Conservation (phyloP, 2,329 filamentous ascomycete species). For the Aureobasidium uvarum region DNA sequence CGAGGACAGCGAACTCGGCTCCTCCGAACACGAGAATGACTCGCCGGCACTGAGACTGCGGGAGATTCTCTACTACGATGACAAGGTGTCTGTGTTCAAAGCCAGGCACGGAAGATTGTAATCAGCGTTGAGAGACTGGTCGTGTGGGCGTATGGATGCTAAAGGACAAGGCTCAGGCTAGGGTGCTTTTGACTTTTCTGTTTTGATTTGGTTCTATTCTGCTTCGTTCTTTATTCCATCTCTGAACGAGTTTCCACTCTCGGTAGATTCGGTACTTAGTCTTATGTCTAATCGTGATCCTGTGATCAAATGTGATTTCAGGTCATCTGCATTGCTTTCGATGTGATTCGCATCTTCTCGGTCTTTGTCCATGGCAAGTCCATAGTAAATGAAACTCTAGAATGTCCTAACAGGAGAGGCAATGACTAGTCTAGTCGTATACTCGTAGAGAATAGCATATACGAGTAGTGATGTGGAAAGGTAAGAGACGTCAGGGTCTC, state of each 20-base stretch:
- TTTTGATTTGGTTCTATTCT: not conserved
- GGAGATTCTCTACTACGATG: conserved; percentile 82
- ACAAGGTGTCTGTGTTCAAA: conserved; percentile 78
- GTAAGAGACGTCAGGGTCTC: not conserved
- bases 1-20: conserved; percentile 31
- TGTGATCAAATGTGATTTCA: too few relatives aligned
- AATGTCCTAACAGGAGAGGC: not conserved
- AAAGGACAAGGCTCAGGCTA: conserved; percentile 14
- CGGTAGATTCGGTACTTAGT: too few relatives aligned
- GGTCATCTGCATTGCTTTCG: too few relatives aligned
- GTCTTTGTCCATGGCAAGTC: not conserved
- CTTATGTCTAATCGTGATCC: not conserved
- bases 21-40: conserved; percentile 39
- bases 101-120: conserved; percentile 60
- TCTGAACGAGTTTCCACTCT: not conserved
- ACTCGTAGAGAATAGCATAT: not conserved
- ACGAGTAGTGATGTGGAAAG: not conserved
- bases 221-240: not conserved
- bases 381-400: not conserved
- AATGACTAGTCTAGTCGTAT: not conserved
- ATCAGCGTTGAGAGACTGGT: not conserved
- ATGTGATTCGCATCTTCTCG: not conserved
- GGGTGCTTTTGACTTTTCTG: not conserved
- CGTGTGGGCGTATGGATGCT: not conserved
- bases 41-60: conserved; percentile 58